A percentile compares a stretch with the other conserved stretches of the same genome.
These are phyloP conservation scores for Penicillium frequentans DNA, from an alignment of 2,329 filamentous ascomycete genomes.

Conservation along the genomic window DNA sequence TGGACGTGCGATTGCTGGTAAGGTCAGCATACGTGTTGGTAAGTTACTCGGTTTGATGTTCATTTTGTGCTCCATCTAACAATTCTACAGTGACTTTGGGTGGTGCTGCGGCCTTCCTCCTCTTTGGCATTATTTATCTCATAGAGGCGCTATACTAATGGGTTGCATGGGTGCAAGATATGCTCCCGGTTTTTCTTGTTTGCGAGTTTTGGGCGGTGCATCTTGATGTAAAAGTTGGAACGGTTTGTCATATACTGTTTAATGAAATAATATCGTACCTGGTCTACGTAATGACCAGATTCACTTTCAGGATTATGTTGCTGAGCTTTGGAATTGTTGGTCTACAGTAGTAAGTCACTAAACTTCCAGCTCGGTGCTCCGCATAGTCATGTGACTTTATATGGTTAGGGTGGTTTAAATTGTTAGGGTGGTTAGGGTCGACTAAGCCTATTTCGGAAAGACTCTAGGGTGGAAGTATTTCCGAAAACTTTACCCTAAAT, in stretches of 20 bases:
- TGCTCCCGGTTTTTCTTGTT: not conserved
- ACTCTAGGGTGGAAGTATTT: not conserved
- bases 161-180: slow-evolving; percentile 13
- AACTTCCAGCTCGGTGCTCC: too few species aligned
- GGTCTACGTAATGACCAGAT: slow-evolving; percentile 1
- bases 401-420: not conserved
- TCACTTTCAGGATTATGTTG: not conserved
- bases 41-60: slow-evolving; percentile 49
- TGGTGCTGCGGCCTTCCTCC: slow-evolving; percentile 82
- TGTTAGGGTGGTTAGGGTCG: not conserved
- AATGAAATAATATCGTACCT: slow-evolving; percentile 3
- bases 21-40: slow-evolving; percentile 94
- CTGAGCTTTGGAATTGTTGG: not conserved
- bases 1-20: slow-evolving; percentile 86
- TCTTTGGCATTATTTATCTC: slow-evolving; percentile 90
- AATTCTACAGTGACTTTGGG: slow-evolving; percentile 75
- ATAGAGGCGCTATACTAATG: slow-evolving; percentile 69
- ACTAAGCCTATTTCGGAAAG: not conserved
- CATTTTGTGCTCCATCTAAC: slow-evolving; percentile 26
- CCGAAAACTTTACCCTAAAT: not conserved
- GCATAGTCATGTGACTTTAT: not conserved
- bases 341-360: too few species aligned
- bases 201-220: slow-evolving; percentile 2
- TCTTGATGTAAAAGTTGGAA: slow-evolving; percentile 1
- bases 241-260: not conserved